phyloP scores from a whole-genome alignment of 495 filamentous ascomycete species.

The Podospora conica region DNA sequence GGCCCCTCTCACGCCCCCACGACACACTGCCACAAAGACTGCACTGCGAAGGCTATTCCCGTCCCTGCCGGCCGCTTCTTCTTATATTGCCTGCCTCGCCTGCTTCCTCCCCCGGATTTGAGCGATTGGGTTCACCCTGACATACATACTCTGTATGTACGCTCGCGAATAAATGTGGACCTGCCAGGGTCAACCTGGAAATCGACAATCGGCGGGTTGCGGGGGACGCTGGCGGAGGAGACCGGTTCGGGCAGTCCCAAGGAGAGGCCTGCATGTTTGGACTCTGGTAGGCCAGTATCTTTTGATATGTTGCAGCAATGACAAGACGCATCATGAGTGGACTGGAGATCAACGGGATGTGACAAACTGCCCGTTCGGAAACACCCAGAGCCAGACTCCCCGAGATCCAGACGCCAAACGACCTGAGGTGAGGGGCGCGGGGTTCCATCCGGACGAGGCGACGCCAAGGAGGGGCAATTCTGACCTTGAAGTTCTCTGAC shows the following conservation, averaged over 20 bases:
- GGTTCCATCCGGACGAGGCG: background rate
- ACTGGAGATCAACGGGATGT: background rate
- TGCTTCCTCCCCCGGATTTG: constrained; percentile 8
- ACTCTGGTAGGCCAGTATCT: background rate
- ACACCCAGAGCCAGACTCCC: too few species aligned
- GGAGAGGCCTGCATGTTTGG: background rate
- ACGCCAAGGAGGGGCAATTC: constrained; percentile 2
- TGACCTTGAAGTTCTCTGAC: background rate
- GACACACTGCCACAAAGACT: background rate
- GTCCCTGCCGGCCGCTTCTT: background rate
- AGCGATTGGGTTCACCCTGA: background rate
- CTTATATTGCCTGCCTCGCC: background rate
- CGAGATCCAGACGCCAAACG: too few species aligned
- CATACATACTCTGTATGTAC: background rate
- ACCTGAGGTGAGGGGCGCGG: background rate
- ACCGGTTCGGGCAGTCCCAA: background rate
- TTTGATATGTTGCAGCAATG: background rate
- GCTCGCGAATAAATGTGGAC: background rate
- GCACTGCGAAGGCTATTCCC: background rate
- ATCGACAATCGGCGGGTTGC: background rate
- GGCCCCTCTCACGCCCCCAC: background rate
- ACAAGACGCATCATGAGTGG: background rate
- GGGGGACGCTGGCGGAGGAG: background rate
- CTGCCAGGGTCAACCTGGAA: background rate
- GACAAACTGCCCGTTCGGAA: background rate